These are phyloP conservation scores for Plenodomus biglobosus DNA, from an alignment of 2,329 filamentous ascomycete species.

Conservation along the genomic window DNA sequence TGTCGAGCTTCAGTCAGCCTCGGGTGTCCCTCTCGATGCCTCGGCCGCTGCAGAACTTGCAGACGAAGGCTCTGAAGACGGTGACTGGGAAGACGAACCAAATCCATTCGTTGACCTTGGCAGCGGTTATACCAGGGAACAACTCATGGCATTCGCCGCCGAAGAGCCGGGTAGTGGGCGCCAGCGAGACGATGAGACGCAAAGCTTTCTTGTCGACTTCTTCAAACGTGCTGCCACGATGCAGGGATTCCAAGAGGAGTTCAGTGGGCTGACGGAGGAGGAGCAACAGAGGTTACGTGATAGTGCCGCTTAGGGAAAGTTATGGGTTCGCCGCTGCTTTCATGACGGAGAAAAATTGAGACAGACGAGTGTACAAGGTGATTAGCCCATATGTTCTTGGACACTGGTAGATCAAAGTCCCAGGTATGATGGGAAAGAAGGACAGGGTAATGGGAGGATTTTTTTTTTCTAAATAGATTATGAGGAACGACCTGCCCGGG, in stretches of 20 bases:
- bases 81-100: slow-evolving; percentile 79
- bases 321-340: too few relatives aligned
- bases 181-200: slow-evolving; percentile 85
- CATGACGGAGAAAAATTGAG: too few relatives aligned
- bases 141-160: slow-evolving; percentile 76
- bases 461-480: not conserved
- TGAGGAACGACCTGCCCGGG: not conserved
- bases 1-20: slow-evolving; percentile 83
- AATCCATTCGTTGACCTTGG: slow-evolving; percentile 74
- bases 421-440: not conserved
- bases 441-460: not conserved
- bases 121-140: slow-evolving; percentile 53
- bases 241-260: slow-evolving; percentile 58
- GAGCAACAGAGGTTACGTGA: slow-evolving; percentile 57
- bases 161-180: slow-evolving; percentile 56
- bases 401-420: too few relatives aligned
- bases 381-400: too few relatives aligned
- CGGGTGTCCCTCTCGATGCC: slow-evolving; percentile 62
- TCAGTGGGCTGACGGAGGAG: slow-evolving; percentile 54
- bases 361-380: too few relatives aligned
- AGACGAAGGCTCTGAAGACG: slow-evolving; percentile 67
- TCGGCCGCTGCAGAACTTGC: slow-evolving; percentile 63
- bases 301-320: slow-evolving; percentile 28
- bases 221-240: slow-evolving; percentile 63
- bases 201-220: slow-evolving; percentile 79